Conservation (phyloP, 305 asterid genomes). For the Andrographis paniculata region DNA sequence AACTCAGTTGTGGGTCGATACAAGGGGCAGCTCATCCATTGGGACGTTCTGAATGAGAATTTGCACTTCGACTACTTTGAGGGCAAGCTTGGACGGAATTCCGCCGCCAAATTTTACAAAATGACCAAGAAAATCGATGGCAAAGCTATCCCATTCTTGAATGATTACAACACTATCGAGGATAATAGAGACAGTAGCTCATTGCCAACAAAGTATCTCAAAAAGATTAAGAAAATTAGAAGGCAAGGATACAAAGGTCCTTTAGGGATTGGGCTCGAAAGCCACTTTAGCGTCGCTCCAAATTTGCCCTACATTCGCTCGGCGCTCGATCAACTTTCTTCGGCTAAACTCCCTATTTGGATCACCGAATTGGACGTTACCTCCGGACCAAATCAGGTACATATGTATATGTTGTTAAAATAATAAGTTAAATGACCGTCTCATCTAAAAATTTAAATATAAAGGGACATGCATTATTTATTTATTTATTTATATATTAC, state of each 20-base stretch:
- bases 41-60: not conserved
- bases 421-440: not conserved
- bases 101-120: not conserved
- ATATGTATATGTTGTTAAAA: too few relatives aligned
- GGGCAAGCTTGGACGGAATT: not conserved
- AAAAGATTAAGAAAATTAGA: not conserved
- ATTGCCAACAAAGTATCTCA: not conserved
- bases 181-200: not conserved
- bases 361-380: conserved; percentile 56
- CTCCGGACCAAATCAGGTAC: conserved; percentile 36
- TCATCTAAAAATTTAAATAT: too few relatives aligned
- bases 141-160: not conserved
- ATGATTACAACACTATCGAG: not conserved
- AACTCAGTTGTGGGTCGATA: conserved; percentile 32
- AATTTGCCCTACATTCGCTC: conserved; percentile 51
- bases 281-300: conserved; percentile 33
- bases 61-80: not conserved
- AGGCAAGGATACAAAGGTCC: conserved; percentile 33
- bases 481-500: too few relatives aligned
- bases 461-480: too few relatives aligned
- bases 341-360: conserved; percentile 53
- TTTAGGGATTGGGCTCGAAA: conserved; percentile 57
- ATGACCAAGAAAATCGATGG: not conserved
- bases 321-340: conserved; percentile 38
- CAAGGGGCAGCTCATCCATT: conserved; percentile 19